phyloP scores from a whole-genome alignment of 768 basidiomycete genomes.

The Agaricus blazei region DNA sequence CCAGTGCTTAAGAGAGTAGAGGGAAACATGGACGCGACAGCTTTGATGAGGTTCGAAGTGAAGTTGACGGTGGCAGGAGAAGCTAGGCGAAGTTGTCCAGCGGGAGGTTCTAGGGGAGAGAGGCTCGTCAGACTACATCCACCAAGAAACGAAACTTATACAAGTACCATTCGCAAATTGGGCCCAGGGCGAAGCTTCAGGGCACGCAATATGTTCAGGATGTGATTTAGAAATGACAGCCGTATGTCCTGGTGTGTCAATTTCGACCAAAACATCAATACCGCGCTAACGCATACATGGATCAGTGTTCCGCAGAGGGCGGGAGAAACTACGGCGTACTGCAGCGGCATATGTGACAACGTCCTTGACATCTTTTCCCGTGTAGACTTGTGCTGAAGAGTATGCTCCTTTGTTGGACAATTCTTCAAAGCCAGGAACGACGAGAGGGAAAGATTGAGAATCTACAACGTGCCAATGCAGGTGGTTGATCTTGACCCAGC shows the following conservation, averaged over 20 bases:
- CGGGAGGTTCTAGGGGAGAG: constrained; percentile 55
- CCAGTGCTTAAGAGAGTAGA: constrained; percentile 72
- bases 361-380: constrained; percentile 44
- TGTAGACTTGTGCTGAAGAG: constrained; percentile 48
- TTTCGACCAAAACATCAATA: constrained; percentile 72
- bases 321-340: constrained; percentile 35
- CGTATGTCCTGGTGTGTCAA: constrained; percentile 85
- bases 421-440: constrained; percentile 55
- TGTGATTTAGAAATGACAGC: constrained; percentile 55
- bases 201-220: constrained; percentile 74
- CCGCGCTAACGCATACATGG: constrained; percentile 41
- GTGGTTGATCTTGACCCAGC: constrained; percentile 68
- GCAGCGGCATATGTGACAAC: constrained; percentile 62
- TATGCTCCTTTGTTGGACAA: constrained; percentile 67
- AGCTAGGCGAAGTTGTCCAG: constrained; percentile 77
- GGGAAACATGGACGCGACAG: constrained; percentile 47
- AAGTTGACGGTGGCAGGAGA: constrained; percentile 57
- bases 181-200: constrained; percentile 48
- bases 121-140: too few species aligned
- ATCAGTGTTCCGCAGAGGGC: constrained; percentile 23
- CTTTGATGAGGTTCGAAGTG: constrained; percentile 44
- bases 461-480: constrained; percentile 85
- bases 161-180: constrained; percentile 40
- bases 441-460: constrained; percentile 74
- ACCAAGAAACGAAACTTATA: too few species aligned